phyloP scores from a whole-genome alignment of 2,329 filamentous ascomycete species.

The Myriosclerotinia curreyana region DNA sequence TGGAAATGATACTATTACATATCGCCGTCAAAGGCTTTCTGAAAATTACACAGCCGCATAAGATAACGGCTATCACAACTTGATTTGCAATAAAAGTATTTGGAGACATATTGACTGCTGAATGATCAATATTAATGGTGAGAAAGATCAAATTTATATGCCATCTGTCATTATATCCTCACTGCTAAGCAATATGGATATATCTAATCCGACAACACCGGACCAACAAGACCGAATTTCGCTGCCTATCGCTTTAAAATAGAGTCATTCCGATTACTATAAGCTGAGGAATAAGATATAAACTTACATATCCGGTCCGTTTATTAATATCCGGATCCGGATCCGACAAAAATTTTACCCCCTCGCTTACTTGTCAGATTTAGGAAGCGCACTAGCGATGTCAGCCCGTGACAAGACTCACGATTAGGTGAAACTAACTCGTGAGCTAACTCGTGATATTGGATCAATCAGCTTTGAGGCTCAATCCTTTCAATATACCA shows the following conservation, averaged over 20 bases:
- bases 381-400: conserved; percentile 5
- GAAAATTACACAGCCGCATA: conserved; percentile 12
- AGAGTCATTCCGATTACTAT: background rate
- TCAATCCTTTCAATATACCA: background rate
- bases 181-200: conserved; percentile 3
- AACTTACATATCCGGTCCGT: conserved; percentile 4
- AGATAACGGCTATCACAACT: conserved; percentile 1
- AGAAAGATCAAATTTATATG: conserved; percentile 15
- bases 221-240: conserved; percentile 1
- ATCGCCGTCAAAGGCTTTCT: conserved; percentile 2
- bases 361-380: conserved; percentile 18
- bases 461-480: background rate
- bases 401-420: conserved; percentile 5
- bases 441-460: conserved; percentile 1
- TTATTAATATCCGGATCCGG: background rate
- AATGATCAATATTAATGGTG: background rate
- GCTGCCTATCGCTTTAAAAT: background rate
- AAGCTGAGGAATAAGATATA: conserved; percentile 1
- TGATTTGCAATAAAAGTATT: conserved; percentile 4
- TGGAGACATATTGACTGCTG: conserved; percentile 15
- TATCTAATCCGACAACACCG: conserved; percentile 8
- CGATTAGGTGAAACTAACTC: background rate
- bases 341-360: conserved; percentile 11
- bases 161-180: background rate
- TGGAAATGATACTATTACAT: conserved; percentile 9